Conservation (phyloP, 352 stramenopile genomes). For the Paralagenidium karlingii region DNA sequence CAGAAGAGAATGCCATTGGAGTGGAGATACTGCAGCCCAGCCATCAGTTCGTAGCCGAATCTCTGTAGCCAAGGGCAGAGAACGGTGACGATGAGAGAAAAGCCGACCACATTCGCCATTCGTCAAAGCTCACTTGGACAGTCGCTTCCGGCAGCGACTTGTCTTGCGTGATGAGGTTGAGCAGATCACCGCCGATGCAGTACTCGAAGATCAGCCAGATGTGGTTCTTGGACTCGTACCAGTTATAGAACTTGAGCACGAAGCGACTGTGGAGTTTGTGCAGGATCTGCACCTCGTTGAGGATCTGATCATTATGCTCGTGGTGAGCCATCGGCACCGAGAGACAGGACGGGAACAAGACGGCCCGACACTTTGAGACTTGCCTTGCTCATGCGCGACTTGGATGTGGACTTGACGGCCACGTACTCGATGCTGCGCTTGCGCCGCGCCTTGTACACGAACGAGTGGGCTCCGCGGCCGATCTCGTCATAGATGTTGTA, state of each 20-base stretch:
- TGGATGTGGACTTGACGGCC: constrained; percentile 88
- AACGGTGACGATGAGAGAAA: neutral
- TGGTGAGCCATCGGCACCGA: neutral
- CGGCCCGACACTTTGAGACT: constrained; percentile 16
- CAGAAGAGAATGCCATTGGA: constrained; percentile 81
- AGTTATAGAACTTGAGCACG: constrained; percentile 90
- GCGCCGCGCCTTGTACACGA: constrained; percentile 86
- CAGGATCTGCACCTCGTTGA: constrained; percentile 82
- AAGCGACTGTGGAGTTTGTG: constrained; percentile 77
- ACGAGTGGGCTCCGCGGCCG: constrained; percentile 80
- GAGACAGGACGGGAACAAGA: neutral
- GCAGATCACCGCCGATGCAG: constrained; percentile 85
- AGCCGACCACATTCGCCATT: constrained; percentile 6
- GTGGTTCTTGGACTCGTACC: constrained; percentile 93
- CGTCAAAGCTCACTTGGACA: constrained; percentile 41
- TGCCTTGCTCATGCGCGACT: constrained; percentile 87
- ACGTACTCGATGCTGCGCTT: constrained; percentile 91
- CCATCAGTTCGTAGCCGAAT: constrained; percentile 64
- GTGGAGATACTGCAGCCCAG: constrained; percentile 83
- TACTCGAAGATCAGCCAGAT: constrained; percentile 93
- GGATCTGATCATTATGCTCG: constrained; percentile 21
- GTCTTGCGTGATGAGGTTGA: constrained; percentile 85
- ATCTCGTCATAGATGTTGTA: constrained; percentile 94
- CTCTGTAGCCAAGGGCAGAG: constrained; percentile 17
- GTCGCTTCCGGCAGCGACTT: constrained; percentile 67